Conservation (phyloP, 108 stramenopile species). For the Cyclostephanos tholiformis region DNA sequence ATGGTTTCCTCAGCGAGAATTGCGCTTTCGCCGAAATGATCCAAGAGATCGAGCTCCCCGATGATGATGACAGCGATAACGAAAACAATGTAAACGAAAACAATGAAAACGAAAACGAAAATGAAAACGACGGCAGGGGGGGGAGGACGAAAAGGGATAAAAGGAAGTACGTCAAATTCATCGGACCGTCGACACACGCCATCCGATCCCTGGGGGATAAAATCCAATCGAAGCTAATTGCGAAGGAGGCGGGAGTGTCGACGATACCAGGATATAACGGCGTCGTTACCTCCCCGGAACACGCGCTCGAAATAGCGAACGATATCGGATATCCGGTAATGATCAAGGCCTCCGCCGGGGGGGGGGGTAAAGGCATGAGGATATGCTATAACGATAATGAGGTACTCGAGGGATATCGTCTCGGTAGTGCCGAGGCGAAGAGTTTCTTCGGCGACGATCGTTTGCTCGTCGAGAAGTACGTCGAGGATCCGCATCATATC, state of each 20-base stretch:
- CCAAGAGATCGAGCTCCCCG: conserved; percentile 31
- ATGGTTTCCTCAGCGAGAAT: conserved; percentile 88
- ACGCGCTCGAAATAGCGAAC: conserved; percentile 74
- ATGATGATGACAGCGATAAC: neutral
- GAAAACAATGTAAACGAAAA: conserved; percentile 9
- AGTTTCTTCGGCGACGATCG: conserved; percentile 93
- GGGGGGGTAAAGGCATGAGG: conserved; percentile 99
- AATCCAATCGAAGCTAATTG: conserved; percentile 91
- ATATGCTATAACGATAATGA: conserved; percentile 86
- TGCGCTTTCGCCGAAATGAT: conserved; percentile 62
- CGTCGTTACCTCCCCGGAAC: conserved; percentile 27
- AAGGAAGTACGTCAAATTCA: conserved; percentile 59
- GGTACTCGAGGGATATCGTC: conserved; percentile 75
- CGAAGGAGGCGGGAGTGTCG: conserved; percentile 84
- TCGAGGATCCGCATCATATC: conserved; percentile 96
- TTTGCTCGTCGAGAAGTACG: conserved; percentile 95
- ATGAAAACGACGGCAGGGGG: neutral
- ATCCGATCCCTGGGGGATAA: conserved; percentile 95
- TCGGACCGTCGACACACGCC: conserved; percentile 89
- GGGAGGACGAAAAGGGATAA: neutral
- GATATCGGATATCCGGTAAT: conserved; percentile 98
- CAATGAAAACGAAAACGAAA: conserved; percentile 3
- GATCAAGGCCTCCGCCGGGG: conserved; percentile 97
- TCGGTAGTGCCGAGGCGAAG: conserved; percentile 86
- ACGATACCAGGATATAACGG: conserved; percentile 95